These are phyloP conservation scores for Phymatotrichopsis omnivora DNA, from an alignment of 2,329 filamentous ascomycete genomes.

Conservation along the genomic window DNA sequence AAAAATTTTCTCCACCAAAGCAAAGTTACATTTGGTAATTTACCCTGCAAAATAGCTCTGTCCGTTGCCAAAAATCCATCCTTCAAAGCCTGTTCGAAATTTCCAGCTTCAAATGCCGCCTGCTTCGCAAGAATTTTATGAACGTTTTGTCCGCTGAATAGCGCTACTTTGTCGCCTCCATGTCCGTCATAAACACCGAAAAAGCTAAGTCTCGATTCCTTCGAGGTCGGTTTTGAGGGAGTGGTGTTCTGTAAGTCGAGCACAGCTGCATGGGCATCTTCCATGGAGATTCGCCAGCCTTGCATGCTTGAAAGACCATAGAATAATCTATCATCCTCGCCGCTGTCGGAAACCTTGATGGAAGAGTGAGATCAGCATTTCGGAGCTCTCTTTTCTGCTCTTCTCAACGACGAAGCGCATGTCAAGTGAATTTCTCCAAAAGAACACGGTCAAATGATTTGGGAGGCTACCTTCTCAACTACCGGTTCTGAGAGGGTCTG, in stretches of 20 bases:
- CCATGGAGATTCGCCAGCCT: slow-evolving; percentile 99
- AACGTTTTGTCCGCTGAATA: slow-evolving; percentile 85
- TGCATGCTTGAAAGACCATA: slow-evolving; percentile 98
- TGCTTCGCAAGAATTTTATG: slow-evolving; percentile 93
- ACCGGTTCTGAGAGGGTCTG: slow-evolving; percentile 99
- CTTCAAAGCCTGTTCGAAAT: slow-evolving; percentile 92
- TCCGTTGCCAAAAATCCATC: slow-evolving; percentile 96
- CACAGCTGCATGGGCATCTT: slow-evolving; percentile 83
- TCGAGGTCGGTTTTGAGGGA: slow-evolving; percentile 49
- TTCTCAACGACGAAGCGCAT: slow-evolving; percentile 1
- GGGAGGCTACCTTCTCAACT: slow-evolving; percentile 76
- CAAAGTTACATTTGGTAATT: slow-evolving; percentile 29
- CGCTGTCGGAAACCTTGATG: slow-evolving; percentile 68
- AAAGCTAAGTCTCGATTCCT: slow-evolving; percentile 72
- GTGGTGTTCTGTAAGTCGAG: slow-evolving; percentile 65
- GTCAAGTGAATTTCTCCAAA: slow-evolving; percentile 4
- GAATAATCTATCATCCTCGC: slow-evolving; percentile 83
- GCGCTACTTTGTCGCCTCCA: slow-evolving; percentile 89
- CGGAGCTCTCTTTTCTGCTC: slow-evolving; percentile 4
- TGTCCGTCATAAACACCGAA: slow-evolving; percentile 98
- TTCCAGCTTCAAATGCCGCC: slow-evolving; percentile 79
- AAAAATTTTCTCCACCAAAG: slow-evolving; percentile 1
- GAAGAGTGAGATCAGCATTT: slow-evolving; percentile 4
- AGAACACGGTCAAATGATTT: slow-evolving; percentile 13
- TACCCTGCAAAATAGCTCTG: slow-evolving; percentile 90